A percentile compares a stretch with the other conserved stretches of the same genome.
Conservation (phyloP, 176 grass and related monocot genomes). For the Lolium multiflorum region DNA sequence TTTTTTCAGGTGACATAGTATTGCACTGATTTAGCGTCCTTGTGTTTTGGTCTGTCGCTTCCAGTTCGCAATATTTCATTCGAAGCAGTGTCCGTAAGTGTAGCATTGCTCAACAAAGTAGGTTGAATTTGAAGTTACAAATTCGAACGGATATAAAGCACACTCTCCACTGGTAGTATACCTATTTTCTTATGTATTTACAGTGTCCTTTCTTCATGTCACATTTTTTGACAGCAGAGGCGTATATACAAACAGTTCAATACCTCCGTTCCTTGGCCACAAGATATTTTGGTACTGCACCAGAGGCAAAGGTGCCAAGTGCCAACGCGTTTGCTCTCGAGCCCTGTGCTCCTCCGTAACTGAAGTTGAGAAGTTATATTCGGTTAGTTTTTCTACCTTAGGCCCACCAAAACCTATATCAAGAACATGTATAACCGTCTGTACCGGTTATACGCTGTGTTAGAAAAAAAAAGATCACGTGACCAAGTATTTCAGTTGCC, state of each 20-base stretch:
- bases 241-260: not conserved
- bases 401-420: no score
- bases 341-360: no score
- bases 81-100: not conserved
- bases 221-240: not conserved
- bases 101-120: no score
- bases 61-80: not conserved
- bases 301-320: conserved; percentile 26
- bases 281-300: not conserved
- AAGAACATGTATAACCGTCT: no score
- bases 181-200: not conserved
- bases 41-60: not conserved
- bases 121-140: not conserved
- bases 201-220: not conserved
- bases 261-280: not conserved
- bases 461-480: no score
- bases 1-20: not conserved
- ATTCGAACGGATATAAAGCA: not conserved
- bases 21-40: not conserved
- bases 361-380: no score
- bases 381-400: no score
- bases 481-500: no score
- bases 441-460: no score
- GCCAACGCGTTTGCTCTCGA: not conserved
- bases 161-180: no score